Evolutionary conservation across 768 basidiomycete species (phyloP), one percentile per base, ranked within the genome.

Genomic region (Obba rivulosa): DNA sequence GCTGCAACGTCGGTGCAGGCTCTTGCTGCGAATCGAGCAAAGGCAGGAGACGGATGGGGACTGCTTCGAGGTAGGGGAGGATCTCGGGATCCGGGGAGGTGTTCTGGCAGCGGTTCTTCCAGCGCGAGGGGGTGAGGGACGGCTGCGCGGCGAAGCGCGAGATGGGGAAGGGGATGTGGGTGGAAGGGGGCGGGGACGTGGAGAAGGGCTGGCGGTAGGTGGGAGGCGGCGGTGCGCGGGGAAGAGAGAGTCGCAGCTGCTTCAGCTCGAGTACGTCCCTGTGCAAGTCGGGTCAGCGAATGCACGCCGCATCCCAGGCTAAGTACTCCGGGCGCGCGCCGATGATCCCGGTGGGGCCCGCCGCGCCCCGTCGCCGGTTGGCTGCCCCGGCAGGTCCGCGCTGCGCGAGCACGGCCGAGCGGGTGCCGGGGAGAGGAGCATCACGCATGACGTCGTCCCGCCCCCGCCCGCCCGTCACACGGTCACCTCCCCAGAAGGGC

Each of bases 21-120:
- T 49, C 49, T 28, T 51, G 50, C 14, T 31, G 28, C 13, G 28
- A 31, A 46, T 52, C 55, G 14, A 74, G 70, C 21, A 87, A 70
- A 0, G 83, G 85, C 2, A 87, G 58, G 0, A 87, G 71, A 3
- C 74, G 74, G 35, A 87, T 82, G 34, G 85, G 85, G 5, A 87
- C 83, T 22, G 62, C 60, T 38, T 61, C 62, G 18, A 63, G 60
- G 48, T 63, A 63, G 11, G 62, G 62, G 3, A 69, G 66, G 11
- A 70, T 62, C 23, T 56, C 51, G 18, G 56, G 56, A 50, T 62
- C 60, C 8, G 23, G 46, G 4, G 42, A 49, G 25, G 52, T 54
- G 34, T 53, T 47, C 38, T 52, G 35, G 43, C 43, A 48, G 25
- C 62, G 54, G 50, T 63, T 63, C 54, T 60, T 63, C 62, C 68